Base-by-base conservation (phyloP, 2,329 filamentous ascomycete genomes). In the Cladosporium sphaerospermum region DNA sequence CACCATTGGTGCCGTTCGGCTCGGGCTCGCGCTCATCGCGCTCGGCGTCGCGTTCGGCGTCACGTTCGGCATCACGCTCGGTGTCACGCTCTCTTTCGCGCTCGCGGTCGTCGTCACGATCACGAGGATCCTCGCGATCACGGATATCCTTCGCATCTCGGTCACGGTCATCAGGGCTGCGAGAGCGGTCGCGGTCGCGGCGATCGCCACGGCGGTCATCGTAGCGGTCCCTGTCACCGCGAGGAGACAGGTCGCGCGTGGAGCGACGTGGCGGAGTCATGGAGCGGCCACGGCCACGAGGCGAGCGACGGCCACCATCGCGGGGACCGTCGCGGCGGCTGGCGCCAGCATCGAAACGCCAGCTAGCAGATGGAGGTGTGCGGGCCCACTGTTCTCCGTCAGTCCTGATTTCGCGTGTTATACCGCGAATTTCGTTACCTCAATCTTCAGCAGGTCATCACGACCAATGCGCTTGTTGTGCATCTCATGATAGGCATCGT, bases 401-500 rank as follows among this genome's bases (percentile, higher is more conserved):
- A 67, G 59, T 10, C 39, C 7, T 33, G 11, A 16, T 4, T 28
- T 31, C 31, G 37, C 7, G 11, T 34, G 43, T 53, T 16, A 16
- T 7, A 28, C n/a, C 13, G n/a, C 4, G 13, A 10, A 48, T 39
- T 36, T 3, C 18, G 9, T 33, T 75, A 96, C 93, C 82, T 99
- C 93, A 61, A 99, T 97, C 78, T 99, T 99, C 75, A 99, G 71
- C 56, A 96, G 77, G 67, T 99, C 93, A 69, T 99, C 93, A 58
- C 92, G 86, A 45, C 90, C 91, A 64, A 99, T 90, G 62, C 92
- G 89, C 83, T 96, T 96, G 79, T 97, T 97, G 71, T 99, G 93
- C 93, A 99, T 99, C 77, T 99, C 93, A 72, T 99, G 89, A 71
- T 99, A 99, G 45, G 93, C 93, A 76, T 99, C 93, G 72, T 99